Evolutionary conservation across 2,329 filamentous ascomycete species (phyloP), one percentile per base, ranked within the genome.

Genomic region (Neonectria magnoliae): DNA sequence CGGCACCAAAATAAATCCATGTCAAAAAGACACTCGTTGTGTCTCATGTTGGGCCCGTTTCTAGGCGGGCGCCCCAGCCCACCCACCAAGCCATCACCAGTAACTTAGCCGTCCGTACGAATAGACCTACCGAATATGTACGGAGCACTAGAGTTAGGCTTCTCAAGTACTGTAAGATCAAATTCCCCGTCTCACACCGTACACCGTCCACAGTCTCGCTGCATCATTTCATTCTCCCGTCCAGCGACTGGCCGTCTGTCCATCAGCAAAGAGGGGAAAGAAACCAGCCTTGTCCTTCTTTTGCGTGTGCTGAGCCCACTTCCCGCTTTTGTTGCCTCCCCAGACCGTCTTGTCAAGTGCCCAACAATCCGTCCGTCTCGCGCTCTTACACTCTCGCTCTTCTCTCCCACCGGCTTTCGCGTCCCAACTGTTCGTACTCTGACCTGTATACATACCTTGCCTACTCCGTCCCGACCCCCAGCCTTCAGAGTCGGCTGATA

Each of bases 361-460:
- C 61, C 61, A 64, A 64, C 61, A 64, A 64, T 64, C 61, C 56
- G 36, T 42, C 29, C 48, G 18, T 54, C 52, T 18, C 59, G 56
- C 60, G 27, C 38, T 45, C 60, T 56, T 52, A 52, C 60, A 25
- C 38, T 51, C 61, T 57, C 60, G 36, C 55, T 51, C 33, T 57
- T 51, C 50, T 51, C 52, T 51, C 51, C 56, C 61, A 64, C 61
- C 29, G 25, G 56, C 56, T 45, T 59, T 13, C 48, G 8, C 27
- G n/a, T 55, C 50, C 31, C 51, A 60, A 59, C 57, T 52, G 9
- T 9, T 29, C 29, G 29, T 29, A 47, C 57, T 60, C 20, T 31
- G 31, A 31, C 42, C 57, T 53, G 57, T 51, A 54, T 41, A 22
- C 29, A 18, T 44, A 53, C 36, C 36, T 38, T 38, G 36, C 36